These are phyloP conservation scores for Lumnitzera racemosa DNA, from an alignment of 345 rosid genomes.

Conservation along the genomic window DNA sequence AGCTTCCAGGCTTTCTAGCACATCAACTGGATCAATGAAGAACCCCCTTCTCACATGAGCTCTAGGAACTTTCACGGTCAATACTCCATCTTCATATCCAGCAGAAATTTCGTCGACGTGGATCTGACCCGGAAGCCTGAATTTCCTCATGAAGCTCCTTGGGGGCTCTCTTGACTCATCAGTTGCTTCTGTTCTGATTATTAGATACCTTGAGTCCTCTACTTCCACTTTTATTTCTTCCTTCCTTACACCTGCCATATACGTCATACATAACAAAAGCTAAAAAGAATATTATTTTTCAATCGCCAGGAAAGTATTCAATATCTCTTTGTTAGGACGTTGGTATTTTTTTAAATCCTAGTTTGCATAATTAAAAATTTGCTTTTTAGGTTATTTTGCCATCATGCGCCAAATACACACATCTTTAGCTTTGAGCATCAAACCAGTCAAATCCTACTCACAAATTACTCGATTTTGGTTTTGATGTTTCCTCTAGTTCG, in stretches of 20 bases:
- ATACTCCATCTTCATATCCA: constrained; percentile 56
- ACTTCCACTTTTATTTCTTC: constrained; percentile 71
- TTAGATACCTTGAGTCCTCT: constrained; percentile 58
- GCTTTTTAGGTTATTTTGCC: no score
- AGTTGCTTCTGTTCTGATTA: constrained; percentile 47
- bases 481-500: no score
- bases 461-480: no score
- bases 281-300: not conserved
- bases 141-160: constrained; percentile 50
- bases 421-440: no score
- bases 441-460: no score
- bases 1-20: constrained; percentile 41
- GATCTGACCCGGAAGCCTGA: constrained; percentile 54
- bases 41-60: constrained; percentile 25
- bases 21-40: constrained; percentile 42
- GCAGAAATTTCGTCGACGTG: constrained; percentile 55
- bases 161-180: constrained; percentile 30
- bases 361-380: no score
- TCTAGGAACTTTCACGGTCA: constrained; percentile 62
- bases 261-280: not conserved
- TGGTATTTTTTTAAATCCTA: no score
- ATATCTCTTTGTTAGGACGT: not conserved
- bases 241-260: constrained; percentile 56
- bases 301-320: not conserved
- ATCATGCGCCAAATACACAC: no score